A percentile compares a stretch with the other conserved stretches of the same genome.
These are phyloP conservation scores for Phlyctochytrium planicorne DNA, from an alignment of 192 early-diverging fungal species.

Conservation along the genomic window DNA sequence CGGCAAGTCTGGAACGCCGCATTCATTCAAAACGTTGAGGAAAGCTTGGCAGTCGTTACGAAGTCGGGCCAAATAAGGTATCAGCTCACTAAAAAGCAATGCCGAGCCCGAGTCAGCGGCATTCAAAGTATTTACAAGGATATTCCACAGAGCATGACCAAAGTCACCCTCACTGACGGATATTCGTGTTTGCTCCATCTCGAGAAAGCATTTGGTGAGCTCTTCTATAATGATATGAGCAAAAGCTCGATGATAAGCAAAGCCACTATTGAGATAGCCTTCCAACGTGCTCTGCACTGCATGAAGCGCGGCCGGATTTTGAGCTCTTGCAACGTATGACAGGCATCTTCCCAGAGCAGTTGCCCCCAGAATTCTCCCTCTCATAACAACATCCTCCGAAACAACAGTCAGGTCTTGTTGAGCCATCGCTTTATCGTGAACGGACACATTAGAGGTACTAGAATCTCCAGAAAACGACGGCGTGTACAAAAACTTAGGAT, in stretches of 20 bases:
- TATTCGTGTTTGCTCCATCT: neutral
- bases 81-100: slow-evolving; percentile 63
- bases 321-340: slow-evolving; percentile 42
- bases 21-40: slow-evolving; percentile 61
- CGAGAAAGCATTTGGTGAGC: slow-evolving; percentile 51
- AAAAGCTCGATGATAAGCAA: slow-evolving; percentile 77
- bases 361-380: slow-evolving; percentile 75
- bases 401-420: slow-evolving; percentile 87
- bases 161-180: slow-evolving; percentile 30
- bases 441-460: slow-evolving; percentile 63
- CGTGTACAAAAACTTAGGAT: slow-evolving; percentile 38
- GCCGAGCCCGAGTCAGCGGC: slow-evolving; percentile 54
- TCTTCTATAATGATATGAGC: slow-evolving; percentile 78
- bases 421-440: slow-evolving; percentile 84
- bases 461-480: slow-evolving; percentile 3
- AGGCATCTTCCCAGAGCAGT: slow-evolving; percentile 73
- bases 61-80: slow-evolving; percentile 60
- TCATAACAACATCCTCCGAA: slow-evolving; percentile 69
- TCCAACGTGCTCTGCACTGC: slow-evolving; percentile 50
- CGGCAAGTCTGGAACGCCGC: slow-evolving; percentile 48
- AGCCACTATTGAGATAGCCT: slow-evolving; percentile 64
- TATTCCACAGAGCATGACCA: slow-evolving; percentile 52
- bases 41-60: slow-evolving; percentile 65
- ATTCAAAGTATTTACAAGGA: slow-evolving; percentile 50
- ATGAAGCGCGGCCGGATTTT: neutral